Conservation (phyloP, 2,329 filamentous ascomycete species). For the Colletotrichum truncatum region DNA sequence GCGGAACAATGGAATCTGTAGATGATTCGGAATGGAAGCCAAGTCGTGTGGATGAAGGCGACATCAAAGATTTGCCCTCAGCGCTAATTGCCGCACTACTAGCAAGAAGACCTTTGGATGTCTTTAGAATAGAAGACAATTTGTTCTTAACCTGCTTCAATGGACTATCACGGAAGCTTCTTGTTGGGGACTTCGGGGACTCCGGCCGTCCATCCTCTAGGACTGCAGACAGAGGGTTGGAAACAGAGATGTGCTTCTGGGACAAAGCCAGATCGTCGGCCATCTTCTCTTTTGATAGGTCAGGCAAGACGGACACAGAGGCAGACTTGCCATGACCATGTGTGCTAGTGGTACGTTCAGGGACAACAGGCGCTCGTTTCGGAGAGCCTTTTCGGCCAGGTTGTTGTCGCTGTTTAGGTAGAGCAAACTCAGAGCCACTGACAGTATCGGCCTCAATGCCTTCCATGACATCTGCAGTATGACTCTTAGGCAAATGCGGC, state of each 20-base stretch:
- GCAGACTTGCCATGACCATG: slow-evolving; percentile 68
- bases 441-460: slow-evolving; percentile 59
- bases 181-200: slow-evolving; percentile 66
- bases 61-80: slow-evolving; percentile 68
- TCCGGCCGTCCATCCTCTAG: slow-evolving; percentile 50
- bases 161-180: slow-evolving; percentile 75
- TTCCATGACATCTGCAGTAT: slow-evolving; percentile 70
- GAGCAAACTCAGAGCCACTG: slow-evolving; percentile 55
- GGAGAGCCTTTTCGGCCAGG: slow-evolving; percentile 46
- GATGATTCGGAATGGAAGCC: slow-evolving; percentile 55
- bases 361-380: slow-evolving; percentile 38
- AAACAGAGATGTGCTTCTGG: slow-evolving; percentile 70
- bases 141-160: slow-evolving; percentile 93
- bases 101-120: slow-evolving; percentile 85
- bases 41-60: slow-evolving; percentile 59
- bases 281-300: slow-evolving; percentile 33
- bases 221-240: slow-evolving; percentile 64
- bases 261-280: slow-evolving; percentile 46
- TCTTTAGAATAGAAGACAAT: slow-evolving; percentile 89
- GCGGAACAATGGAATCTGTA: slow-evolving; percentile 54
- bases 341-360: slow-evolving; percentile 41
- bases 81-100: slow-evolving; percentile 75
- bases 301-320: slow-evolving; percentile 66
- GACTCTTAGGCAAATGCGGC: slow-evolving; percentile 66
- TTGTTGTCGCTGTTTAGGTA: slow-evolving; percentile 50